These are phyloP conservation scores for Metarhizium sp. DNA, from an alignment of 2,329 filamentous ascomycete species.

Conservation along the genomic window DNA sequence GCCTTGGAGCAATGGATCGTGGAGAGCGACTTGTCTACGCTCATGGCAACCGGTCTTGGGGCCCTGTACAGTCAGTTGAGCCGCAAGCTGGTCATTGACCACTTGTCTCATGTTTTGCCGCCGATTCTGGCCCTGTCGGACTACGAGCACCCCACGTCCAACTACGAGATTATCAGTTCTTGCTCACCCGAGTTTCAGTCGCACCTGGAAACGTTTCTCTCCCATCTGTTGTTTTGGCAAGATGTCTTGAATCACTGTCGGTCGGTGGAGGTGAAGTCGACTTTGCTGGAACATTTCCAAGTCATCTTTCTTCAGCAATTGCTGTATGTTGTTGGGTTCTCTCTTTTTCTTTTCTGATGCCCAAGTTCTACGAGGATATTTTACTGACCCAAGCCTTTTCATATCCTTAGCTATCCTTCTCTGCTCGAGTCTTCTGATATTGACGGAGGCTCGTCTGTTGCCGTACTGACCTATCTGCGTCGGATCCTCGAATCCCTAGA, in stretches of 20 bases:
- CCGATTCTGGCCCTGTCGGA: conserved; percentile 84
- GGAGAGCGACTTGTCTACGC: conserved; percentile 87
- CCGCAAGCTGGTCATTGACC: conserved; percentile 73
- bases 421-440: conserved; percentile 94
- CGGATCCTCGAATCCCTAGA: conserved; percentile 86
- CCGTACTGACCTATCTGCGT: conserved; percentile 86
- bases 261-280: conserved; percentile 85
- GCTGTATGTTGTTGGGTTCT: conserved; percentile 46
- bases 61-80: conserved; percentile 59
- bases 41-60: conserved; percentile 94
- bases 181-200: conserved; percentile 67
- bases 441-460: conserved; percentile 92
- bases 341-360: background rate
- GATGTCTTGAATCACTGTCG: conserved; percentile 94
- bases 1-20: conserved; percentile 92
- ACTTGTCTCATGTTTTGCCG: conserved; percentile 65
- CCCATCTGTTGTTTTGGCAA: conserved; percentile 95
- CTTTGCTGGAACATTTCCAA: conserved; percentile 91
- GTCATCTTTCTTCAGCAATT: conserved; percentile 93
- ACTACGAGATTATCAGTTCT: conserved; percentile 63
- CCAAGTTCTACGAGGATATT: background rate
- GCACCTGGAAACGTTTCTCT: conserved; percentile 89
- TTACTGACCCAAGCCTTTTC: background rate
- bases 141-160: conserved; percentile 63
- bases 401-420: conserved; percentile 67